Conservation (phyloP, 352 stramenopile genomes). For the Saprolegnia parasitica region DNA sequence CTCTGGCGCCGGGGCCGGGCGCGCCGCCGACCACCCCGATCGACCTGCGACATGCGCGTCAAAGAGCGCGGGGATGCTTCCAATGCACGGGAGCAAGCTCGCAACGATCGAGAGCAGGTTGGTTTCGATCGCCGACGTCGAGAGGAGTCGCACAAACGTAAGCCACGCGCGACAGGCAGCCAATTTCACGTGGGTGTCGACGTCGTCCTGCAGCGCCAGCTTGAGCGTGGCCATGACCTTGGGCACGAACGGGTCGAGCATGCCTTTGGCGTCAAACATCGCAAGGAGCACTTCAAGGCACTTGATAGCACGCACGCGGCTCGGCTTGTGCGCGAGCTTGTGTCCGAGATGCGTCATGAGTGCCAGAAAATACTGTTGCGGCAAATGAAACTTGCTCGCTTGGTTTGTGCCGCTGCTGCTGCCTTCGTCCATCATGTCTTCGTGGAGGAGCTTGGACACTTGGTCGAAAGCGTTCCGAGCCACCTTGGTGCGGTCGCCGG, state of each 20-base stretch:
- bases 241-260: conserved; percentile 76
- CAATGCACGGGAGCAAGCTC: conserved; percentile 75
- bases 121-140: conserved; percentile 66
- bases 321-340: conserved; percentile 47
- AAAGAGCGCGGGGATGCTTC: conserved; percentile 27
- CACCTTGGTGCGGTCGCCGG: conserved; percentile 43
- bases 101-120: conserved; percentile 85
- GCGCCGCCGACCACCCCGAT: neutral
- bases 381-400: conserved; percentile 45
- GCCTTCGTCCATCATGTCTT: conserved; percentile 30
- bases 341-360: conserved; percentile 78
- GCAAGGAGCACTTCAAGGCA: conserved; percentile 68
- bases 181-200: neutral
- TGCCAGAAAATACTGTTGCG: conserved; percentile 69
- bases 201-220: conserved; percentile 52
- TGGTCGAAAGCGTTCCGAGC: conserved; percentile 54
- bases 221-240: conserved; percentile 89
- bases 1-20: neutral
- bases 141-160: conserved; percentile 78
- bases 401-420: neutral
- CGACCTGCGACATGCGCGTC: neutral
- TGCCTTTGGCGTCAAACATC: conserved; percentile 52
- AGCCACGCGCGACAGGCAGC: conserved; percentile 59
- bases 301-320: conserved; percentile 52
- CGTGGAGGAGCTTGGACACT: conserved; percentile 44